Evolutionary conservation across 805 yeast species (phyloP), one percentile per base, ranked within the genome.

Genomic region (Blastobotrys attinorum): DNA sequence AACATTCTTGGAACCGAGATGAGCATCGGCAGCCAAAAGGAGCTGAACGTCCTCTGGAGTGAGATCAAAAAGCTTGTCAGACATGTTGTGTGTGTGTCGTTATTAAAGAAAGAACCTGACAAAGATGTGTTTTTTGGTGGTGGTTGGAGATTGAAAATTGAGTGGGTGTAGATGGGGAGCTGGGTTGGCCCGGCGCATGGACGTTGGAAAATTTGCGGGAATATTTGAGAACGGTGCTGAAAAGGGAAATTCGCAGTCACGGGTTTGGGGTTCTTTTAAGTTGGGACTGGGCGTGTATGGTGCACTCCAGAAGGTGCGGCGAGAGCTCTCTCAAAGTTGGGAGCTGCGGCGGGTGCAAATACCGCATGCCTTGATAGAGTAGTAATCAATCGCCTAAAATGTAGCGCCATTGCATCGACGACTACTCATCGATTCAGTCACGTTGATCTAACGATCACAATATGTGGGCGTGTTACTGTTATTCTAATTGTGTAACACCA

Each of bases 1-100:
- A 73, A 90, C 95, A 87, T 92, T 92, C 87, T 92, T 92, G 72
- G 97, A 82, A 75, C 98, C 98, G 72, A 92, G 83, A 81, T 92
- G 98, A 67, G 82, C 86, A 87, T 90, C 90, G 72, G 98, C 98
- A 72, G 98, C 97, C 77, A 92, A 83, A 75, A 92, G 81, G 72
- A 90, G 85, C 81, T 92, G 92, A 77, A 95, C 95, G 76, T 89
- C 97, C 77, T 87, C 96, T 73, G 88, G 87, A 72, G 96, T 87
- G 74, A 85, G 82, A 72, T 54, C 60, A 43, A 56, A 56, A 43
- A 55, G 51, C 27, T 49, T 44, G 46, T 50, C 50, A 47, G 58
- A 49, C 57, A 51, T 51, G 45, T 27, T 25, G 11, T 25, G 11
- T 25, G 29, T 11, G 7, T 7, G 29, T 25, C n/a, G 29, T 8